These are phyloP conservation scores for Colletotrichum abscissum DNA, from an alignment of 2,329 filamentous ascomycete species.

Conservation along the genomic window DNA sequence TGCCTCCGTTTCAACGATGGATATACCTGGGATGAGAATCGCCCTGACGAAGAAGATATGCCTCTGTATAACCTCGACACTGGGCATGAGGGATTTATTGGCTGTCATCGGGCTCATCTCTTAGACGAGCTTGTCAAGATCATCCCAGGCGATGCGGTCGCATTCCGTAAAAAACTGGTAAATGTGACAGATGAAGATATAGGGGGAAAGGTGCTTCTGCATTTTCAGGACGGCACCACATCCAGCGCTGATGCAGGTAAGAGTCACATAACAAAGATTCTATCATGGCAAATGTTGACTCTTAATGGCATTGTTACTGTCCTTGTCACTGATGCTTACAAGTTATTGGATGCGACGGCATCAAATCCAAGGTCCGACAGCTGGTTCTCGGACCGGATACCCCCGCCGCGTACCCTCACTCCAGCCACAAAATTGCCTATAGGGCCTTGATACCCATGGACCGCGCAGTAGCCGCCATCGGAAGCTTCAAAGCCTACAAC, in stretches of 20 bases:
- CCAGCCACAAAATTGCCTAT: constrained; percentile 42
- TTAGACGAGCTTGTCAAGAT: constrained; percentile 51
- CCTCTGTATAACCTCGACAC: neutral
- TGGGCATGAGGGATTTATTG: neutral
- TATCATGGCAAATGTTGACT: too few relatives aligned
- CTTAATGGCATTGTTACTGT: too few relatives aligned
- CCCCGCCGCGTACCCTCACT: neutral
- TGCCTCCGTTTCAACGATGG: neutral
- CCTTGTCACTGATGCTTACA: neutral
- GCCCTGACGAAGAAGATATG: neutral
- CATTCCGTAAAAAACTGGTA: constrained; percentile 42
- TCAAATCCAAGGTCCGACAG: constrained; percentile 46
- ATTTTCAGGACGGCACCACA: constrained; percentile 51
- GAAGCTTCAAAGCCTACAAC: neutral
- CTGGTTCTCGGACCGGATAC: neutral
- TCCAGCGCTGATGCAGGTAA: neutral
- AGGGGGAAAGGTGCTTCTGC: constrained; percentile 34
- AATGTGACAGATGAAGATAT: neutral
- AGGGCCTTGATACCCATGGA: neutral
- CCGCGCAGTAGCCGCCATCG: constrained; percentile 49
- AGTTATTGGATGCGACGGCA: constrained; percentile 69
- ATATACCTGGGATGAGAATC: neutral
- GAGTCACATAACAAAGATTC: neutral
- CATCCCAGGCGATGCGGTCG: constrained; percentile 42
- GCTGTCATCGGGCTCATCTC: neutral